A percentile compares a stretch with the other conserved stretches of the same genome.
These are phyloP conservation scores for Sporothrix curviconia DNA, from an alignment of 2,329 filamentous ascomycete genomes.

Conservation along the genomic window DNA sequence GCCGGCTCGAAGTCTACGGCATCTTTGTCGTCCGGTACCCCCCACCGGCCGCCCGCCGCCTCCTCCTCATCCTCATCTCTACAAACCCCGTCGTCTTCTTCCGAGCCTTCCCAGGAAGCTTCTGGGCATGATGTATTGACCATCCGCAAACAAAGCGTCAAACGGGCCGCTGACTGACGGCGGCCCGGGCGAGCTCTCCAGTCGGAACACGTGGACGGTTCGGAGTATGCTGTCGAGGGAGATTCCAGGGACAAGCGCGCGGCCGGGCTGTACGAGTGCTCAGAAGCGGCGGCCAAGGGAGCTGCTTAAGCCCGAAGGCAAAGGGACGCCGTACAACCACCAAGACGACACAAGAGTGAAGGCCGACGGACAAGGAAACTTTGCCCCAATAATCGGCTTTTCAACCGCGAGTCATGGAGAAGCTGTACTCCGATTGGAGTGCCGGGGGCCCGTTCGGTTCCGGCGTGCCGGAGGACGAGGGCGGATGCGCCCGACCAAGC, in stretches of 20 bases:
- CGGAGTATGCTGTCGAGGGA: conserved; percentile 68
- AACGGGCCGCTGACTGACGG: conserved; percentile 53
- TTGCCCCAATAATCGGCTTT: too few relatives aligned
- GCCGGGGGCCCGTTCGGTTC: conserved; percentile 16
- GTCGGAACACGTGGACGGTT: conserved; percentile 57
- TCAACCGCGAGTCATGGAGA: conserved; percentile 16
- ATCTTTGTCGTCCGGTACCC: too few relatives aligned
- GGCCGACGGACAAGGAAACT: too few relatives aligned
- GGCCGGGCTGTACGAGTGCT: conserved; percentile 16
- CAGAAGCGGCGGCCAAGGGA: conserved; percentile 13
- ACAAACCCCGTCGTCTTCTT: too few relatives aligned
- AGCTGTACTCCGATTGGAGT: conserved; percentile 17
- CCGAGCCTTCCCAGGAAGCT: too few relatives aligned
- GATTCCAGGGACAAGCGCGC: conserved; percentile 12
- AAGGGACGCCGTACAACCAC: too few relatives aligned
- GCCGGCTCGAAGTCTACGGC: conserved; percentile 30
- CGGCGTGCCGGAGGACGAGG: too few relatives aligned
- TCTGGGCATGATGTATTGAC: conserved; percentile 66
- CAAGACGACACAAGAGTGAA: too few relatives aligned
- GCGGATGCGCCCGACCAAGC: too few relatives aligned
- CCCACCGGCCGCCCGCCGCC: too few relatives aligned
- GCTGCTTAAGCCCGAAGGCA: too few relatives aligned
- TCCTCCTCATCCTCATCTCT: too few relatives aligned
- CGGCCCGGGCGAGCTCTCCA: conserved; percentile 49
- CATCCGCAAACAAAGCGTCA: conserved; percentile 60